These are phyloP conservation scores for Cnidoscolus chayamansa DNA, from an alignment of 441 rosid genomes.

Conservation along the genomic window DNA sequence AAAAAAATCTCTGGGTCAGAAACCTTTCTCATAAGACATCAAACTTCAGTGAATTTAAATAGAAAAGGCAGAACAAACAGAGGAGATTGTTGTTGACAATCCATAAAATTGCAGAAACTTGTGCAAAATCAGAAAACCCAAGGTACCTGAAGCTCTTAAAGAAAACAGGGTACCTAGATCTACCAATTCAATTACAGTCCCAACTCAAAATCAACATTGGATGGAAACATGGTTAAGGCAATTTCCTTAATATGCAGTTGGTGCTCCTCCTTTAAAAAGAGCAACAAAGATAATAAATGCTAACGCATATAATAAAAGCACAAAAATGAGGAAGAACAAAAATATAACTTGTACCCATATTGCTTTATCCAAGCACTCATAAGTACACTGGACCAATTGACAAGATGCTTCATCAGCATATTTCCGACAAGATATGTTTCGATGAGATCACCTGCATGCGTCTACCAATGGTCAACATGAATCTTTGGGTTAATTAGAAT, in stretches of 20 bases:
- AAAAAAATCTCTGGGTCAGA: not conserved
- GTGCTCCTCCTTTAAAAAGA: not conserved
- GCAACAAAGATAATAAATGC: not conserved
- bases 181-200: too few relatives aligned
- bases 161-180: too few relatives aligned
- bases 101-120: not conserved
- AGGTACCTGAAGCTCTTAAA: not conserved
- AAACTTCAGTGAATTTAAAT: not conserved
- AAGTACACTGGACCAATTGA: slow-evolving; percentile 75
- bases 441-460: slow-evolving; percentile 72
- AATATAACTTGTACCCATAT: slow-evolving; percentile 53
- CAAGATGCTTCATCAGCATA: slow-evolving; percentile 75
- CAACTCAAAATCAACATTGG: too few relatives aligned
- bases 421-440: slow-evolving; percentile 95
- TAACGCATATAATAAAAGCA: not conserved
- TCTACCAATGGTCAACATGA: too few relatives aligned
- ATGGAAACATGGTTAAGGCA: not conserved
- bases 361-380: slow-evolving; percentile 91
- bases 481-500: not conserved
- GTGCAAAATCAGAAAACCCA: not conserved
- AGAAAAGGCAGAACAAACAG: not conserved
- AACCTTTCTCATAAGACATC: not conserved
- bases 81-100: not conserved
- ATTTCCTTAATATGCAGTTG: not conserved
- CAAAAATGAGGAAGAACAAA: not conserved